phyloP scores from a whole-genome alignment of 805 yeast species.

The Ogataea philodendri region DNA sequence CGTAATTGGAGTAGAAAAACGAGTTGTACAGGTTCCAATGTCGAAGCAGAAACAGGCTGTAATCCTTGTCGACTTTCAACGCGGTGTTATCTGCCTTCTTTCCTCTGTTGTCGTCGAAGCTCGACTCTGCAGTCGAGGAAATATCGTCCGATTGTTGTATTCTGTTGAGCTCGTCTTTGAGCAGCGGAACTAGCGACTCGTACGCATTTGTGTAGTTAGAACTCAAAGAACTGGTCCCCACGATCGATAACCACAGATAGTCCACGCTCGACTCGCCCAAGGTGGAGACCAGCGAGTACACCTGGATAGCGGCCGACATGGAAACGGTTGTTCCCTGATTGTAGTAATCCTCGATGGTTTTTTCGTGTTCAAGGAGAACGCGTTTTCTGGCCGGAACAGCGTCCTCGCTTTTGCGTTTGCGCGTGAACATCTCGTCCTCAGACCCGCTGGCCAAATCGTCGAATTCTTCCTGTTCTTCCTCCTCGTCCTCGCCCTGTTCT shows the following conservation, averaged over 20 bases:
- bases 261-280: slow-evolving; percentile 78
- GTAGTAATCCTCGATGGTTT: slow-evolving; percentile 69
- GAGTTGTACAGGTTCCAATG: slow-evolving; percentile 94
- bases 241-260: slow-evolving; percentile 78
- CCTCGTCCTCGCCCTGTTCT: slow-evolving; percentile 37
- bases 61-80: slow-evolving; percentile 76
- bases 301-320: slow-evolving; percentile 72
- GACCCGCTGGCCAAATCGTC: slow-evolving; percentile 33
- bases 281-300: slow-evolving; percentile 74
- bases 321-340: slow-evolving; percentile 76
- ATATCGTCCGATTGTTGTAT: slow-evolving; percentile 39
- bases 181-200: slow-evolving; percentile 64
- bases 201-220: slow-evolving; percentile 72
- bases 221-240: slow-evolving; percentile 84
- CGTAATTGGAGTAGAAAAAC: slow-evolving; percentile 86
- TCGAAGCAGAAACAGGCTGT: slow-evolving; percentile 77
- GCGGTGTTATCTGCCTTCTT: slow-evolving; percentile 34
- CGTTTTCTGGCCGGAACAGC: slow-evolving; percentile 37
- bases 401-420: slow-evolving; percentile 23
- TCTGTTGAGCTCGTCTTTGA: slow-evolving; percentile 81
- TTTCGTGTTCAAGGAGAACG: slow-evolving; percentile 48
- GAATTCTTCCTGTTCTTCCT: slow-evolving; percentile 32
- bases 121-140: slow-evolving; percentile 9
- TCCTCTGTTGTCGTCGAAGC: slow-evolving; percentile 24
- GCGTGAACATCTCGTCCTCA: slow-evolving; percentile 32